Evolutionary conservation across 2,329 filamentous ascomycete species (phyloP).

Genomic region (Trichoderma brevicompactum): DNA sequence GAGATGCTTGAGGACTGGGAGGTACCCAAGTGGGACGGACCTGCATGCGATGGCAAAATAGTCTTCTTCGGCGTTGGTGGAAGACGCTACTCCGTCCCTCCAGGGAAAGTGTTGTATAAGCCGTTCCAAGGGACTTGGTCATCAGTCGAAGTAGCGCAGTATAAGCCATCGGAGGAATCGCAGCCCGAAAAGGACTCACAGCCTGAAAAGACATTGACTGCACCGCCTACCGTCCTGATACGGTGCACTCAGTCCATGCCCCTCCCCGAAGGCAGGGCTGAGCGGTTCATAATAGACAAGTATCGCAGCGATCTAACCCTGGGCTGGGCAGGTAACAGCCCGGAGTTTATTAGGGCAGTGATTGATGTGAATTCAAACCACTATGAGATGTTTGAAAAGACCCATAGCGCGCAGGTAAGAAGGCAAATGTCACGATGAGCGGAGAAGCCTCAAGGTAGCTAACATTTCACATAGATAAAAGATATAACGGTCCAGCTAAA

Average conservation of each 20-base stretch:
- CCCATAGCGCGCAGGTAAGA: conserved; percentile 22
- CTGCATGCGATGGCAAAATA: conserved; percentile 26
- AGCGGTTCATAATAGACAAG: conserved; percentile 36
- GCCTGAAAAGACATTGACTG: conserved; percentile 13
- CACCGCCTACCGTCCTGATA: conserved; percentile 36
- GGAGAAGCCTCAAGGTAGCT: background rate
- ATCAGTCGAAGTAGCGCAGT: conserved; percentile 24
- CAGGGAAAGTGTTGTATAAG: conserved; percentile 34
- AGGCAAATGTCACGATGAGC: too few relatives aligned
- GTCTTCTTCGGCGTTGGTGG: conserved; percentile 32
- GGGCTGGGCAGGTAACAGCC: conserved; percentile 38
- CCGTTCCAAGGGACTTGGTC: conserved; percentile 32
- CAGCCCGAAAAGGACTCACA: conserved; percentile 16
- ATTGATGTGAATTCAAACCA: conserved; percentile 38
- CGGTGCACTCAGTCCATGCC: conserved; percentile 31
- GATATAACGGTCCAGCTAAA: conserved; percentile 29
- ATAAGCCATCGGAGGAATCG: background rate
- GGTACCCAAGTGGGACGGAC: conserved; percentile 36
- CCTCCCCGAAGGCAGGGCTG: conserved; percentile 18
- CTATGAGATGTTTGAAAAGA: conserved; percentile 38
- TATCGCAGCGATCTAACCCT: conserved; percentile 36
- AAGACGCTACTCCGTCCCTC: conserved; percentile 30
- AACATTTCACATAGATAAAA: conserved; percentile 22
- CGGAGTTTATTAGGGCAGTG: conserved; percentile 38
- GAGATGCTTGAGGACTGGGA: conserved; percentile 40